These are phyloP conservation scores for Fusarium kyushuense DNA, from an alignment of 2,329 filamentous ascomycete species.

Conservation along the genomic window DNA sequence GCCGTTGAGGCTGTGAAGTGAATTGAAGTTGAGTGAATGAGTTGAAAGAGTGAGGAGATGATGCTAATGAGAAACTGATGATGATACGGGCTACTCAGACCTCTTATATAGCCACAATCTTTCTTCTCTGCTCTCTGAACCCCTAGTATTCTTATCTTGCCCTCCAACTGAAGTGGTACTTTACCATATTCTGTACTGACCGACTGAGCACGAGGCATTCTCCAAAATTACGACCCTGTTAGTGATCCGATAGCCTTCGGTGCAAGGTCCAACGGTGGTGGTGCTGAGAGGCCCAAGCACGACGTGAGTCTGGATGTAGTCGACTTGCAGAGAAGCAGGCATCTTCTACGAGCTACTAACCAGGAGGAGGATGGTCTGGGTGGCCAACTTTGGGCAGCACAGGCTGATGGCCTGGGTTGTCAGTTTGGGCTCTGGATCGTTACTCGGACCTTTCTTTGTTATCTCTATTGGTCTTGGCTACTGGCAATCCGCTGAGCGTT, in stretches of 20 bases:
- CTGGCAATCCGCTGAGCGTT: background rate
- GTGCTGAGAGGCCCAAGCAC: conserved; percentile 23
- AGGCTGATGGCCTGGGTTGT: conserved; percentile 5
- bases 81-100: conserved; percentile 12
- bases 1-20: conserved; percentile 26
- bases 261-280: conserved; percentile 5
- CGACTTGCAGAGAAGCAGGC: background rate
- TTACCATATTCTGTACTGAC: background rate
- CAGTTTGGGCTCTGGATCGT: conserved; percentile 1
- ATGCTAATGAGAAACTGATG: conserved; percentile 24
- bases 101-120: conserved; percentile 33
- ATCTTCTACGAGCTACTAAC: conserved; percentile 8
- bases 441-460: background rate
- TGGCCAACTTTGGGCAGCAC: background rate
- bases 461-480: background rate
- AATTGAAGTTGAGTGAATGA: conserved; percentile 35
- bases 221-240: conserved; percentile 8
- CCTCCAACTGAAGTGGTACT: background rate
- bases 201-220: background rate
- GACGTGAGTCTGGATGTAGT: conserved; percentile 13
- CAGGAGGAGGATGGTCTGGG: conserved; percentile 18
- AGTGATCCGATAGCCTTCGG: conserved; percentile 14
- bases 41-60: conserved; percentile 14
- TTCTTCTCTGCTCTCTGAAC: background rate
- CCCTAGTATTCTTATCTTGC: conserved; percentile 5